A percentile compares a stretch with the other conserved stretches of the same genome.
These are phyloP conservation scores for Hylodesmum podocarpum DNA, from an alignment of 306 rosid species.

Conservation along the genomic window DNA sequence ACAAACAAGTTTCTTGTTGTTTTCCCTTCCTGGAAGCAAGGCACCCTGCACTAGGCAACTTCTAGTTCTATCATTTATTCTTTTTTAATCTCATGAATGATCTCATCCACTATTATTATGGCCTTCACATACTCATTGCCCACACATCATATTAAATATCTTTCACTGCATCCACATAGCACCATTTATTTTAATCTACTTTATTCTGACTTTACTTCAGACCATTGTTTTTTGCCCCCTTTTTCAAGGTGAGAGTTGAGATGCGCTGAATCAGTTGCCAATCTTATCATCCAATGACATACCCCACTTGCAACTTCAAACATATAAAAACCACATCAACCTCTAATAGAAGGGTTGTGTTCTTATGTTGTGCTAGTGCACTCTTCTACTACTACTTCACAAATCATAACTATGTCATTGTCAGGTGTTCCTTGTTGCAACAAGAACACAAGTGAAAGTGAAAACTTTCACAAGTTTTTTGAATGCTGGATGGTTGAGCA, in stretches of 20 bases:
- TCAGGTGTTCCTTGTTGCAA: conserved; percentile 2
- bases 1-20: not conserved
- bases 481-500: conserved; percentile 53
- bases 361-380: not conserved
- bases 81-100: not conserved
- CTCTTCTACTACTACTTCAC: not conserved
- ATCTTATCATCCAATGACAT: not conserved
- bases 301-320: conserved; percentile 18
- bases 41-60: not conserved
- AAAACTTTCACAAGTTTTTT: conserved; percentile 46
- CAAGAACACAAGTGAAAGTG: conserved; percentile 1
- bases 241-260: no score
- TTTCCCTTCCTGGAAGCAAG: not conserved
- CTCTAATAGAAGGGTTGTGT: not conserved
- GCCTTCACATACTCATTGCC: not conserved
- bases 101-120: not conserved
- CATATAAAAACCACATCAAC: not conserved
- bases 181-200: no score
- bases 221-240: not conserved
- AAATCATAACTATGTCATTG: conserved; percentile 9
- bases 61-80: not conserved
- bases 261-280: no score
- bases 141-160: not conserved
- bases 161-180: no score
- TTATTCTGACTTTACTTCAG: no score